A percentile compares a stretch with the other conserved stretches of the same genome.
Conservation (phyloP, 345 rosid species). For the Litchi chinensis region DNA sequence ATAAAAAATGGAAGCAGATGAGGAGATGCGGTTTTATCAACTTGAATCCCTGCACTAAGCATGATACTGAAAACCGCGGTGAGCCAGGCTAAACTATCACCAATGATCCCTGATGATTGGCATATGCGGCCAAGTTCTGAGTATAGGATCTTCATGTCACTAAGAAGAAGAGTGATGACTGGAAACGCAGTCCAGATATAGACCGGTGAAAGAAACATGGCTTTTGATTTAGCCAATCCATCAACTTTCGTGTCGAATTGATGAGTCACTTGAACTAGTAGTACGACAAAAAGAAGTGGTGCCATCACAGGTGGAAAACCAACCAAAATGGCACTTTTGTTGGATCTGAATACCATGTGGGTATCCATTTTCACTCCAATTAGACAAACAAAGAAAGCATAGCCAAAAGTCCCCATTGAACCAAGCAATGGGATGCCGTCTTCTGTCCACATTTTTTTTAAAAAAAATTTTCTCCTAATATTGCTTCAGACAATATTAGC, state of each 20-base stretch:
- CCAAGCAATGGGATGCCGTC: conserved; percentile 27
- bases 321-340: conserved; percentile 12
- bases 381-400: conserved; percentile 20
- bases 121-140: conserved; percentile 30
- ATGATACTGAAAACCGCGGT: accelerated
- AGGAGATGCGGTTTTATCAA: background rate
- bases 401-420: conserved; percentile 40
- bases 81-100: background rate
- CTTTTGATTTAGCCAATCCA: background rate
- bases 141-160: conserved; percentile 17
- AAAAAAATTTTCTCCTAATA: conserved; percentile 17
- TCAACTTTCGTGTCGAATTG: background rate
- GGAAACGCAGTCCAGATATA: conserved; percentile 29
- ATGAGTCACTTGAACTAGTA: background rate
- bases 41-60: background rate
- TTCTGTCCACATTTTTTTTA: background rate
- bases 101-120: conserved; percentile 15
- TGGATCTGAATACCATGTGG: conserved; percentile 12
- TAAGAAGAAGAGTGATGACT: conserved; percentile 44
- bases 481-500: conserved; percentile 9
- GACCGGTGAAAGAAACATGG: conserved; percentile 20
- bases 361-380: conserved; percentile 34
- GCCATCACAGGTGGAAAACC: conserved; percentile 20
- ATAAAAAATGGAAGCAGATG: background rate
- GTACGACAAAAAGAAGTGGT: conserved; percentile 21